Conservation (phyloP, 768 basidiomycete genomes). For the Lactarius akahatsu region DNA sequence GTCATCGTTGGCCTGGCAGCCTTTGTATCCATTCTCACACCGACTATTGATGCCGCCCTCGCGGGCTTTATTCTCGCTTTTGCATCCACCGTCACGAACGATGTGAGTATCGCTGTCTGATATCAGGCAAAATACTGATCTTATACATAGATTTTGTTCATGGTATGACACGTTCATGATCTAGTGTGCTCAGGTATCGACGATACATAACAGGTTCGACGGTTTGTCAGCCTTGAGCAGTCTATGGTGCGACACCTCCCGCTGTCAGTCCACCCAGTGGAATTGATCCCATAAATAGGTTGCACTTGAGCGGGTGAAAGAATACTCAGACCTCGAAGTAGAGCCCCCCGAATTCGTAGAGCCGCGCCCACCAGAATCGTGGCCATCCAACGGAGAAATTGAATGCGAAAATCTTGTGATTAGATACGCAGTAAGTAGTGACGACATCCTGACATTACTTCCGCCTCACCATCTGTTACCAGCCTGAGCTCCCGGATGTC, state of each 20-base stretch:
- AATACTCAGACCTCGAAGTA: slow-evolving; percentile 75
- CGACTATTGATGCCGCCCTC: slow-evolving; percentile 71
- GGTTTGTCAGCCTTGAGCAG: slow-evolving; percentile 87
- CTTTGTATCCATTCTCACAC: slow-evolving; percentile 62
- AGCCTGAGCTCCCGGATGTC: slow-evolving; percentile 87
- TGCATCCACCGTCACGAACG: slow-evolving; percentile 69
- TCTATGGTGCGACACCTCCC: slow-evolving; percentile 63
- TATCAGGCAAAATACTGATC: slow-evolving; percentile 29
- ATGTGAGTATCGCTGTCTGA: slow-evolving; percentile 43
- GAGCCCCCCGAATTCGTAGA: slow-evolving; percentile 87
- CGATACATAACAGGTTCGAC: slow-evolving; percentile 49
- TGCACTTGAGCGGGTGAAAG: slow-evolving; percentile 85
- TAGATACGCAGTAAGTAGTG: slow-evolving; percentile 64
- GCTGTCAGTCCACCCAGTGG: background rate
- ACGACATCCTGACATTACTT: slow-evolving; percentile 6
- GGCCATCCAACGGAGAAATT: slow-evolving; percentile 74
- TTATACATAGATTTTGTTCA: slow-evolving; percentile 40
- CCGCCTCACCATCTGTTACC: slow-evolving; percentile 16
- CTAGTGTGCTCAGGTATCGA: slow-evolving; percentile 14
- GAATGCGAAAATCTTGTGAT: slow-evolving; percentile 74
- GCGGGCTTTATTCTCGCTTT: slow-evolving; percentile 89
- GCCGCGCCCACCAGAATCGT: slow-evolving; percentile 74
- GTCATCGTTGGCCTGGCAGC: slow-evolving; percentile 73
- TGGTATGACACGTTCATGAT: slow-evolving; percentile 6
- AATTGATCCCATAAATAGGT: slow-evolving; percentile 47